These are phyloP conservation scores for Colletotrichum sp. DNA, from an alignment of 2,329 filamentous ascomycete species.

Conservation along the genomic window DNA sequence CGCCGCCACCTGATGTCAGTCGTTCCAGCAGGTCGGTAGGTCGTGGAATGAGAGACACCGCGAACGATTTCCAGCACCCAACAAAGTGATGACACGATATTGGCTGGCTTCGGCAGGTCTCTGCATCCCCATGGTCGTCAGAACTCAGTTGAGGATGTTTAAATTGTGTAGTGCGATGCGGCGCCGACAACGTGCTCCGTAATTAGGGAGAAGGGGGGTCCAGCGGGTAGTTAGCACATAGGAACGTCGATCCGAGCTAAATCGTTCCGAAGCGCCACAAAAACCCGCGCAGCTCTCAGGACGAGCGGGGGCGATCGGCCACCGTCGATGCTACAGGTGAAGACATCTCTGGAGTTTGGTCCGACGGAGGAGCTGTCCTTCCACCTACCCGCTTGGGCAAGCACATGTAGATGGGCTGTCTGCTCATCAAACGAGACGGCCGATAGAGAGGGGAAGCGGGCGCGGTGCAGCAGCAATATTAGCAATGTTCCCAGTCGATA, in stretches of 20 bases:
- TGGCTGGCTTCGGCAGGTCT: neutral
- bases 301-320: slow-evolving; percentile 6
- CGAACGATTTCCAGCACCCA: neutral
- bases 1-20: slow-evolving; percentile 13
- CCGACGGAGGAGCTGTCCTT: neutral
- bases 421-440: neutral
- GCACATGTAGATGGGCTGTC: neutral
- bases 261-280: slow-evolving; percentile 9
- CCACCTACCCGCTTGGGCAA: neutral
- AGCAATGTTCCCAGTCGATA: neutral
- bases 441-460: neutral
- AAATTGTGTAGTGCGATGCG: neutral
- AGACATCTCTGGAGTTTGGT: neutral
- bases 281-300: neutral
- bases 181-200: slow-evolving; percentile 9
- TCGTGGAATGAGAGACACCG: neutral
- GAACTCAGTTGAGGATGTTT: neutral
- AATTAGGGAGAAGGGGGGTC: slow-evolving; percentile 9
- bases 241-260: slow-evolving; percentile 16
- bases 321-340: neutral
- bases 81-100: neutral
- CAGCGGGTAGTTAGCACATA: slow-evolving; percentile 6
- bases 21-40: slow-evolving; percentile 2
- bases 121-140: neutral
- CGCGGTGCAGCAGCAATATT: neutral